A percentile compares a stretch with the other conserved stretches of the same genome.
phyloP scores from a whole-genome alignment of 345 rosid genomes.

The Fremontodendron californicum region DNA sequence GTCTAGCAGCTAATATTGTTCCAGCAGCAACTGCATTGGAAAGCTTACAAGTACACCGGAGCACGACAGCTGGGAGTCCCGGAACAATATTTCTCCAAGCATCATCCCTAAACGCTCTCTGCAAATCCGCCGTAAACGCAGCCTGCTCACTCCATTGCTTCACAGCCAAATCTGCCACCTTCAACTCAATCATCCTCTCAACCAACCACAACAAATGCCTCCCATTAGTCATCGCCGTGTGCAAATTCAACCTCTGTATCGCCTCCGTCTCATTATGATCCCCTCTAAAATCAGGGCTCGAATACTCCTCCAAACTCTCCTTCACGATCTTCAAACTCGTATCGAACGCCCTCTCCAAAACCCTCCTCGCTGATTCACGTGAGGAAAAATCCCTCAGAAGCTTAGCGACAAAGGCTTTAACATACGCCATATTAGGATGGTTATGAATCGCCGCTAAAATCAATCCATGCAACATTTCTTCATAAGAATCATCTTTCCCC shows the following conservation, averaged over 20 bases:
- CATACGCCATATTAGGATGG: constrained; percentile 49
- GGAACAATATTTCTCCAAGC: constrained; percentile 65
- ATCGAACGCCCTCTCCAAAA: constrained; percentile 50
- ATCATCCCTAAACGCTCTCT: constrained; percentile 55
- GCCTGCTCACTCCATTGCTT: constrained; percentile 69
- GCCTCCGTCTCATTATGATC: constrained; percentile 72
- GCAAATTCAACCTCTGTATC: constrained; percentile 60
- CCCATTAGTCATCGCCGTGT: constrained; percentile 54
- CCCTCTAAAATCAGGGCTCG: constrained; percentile 64
- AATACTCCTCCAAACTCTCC: constrained; percentile 62
- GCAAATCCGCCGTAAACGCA: constrained; percentile 54
- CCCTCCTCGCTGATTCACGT: constrained; percentile 48
- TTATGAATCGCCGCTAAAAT: constrained; percentile 43
- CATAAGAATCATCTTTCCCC: constrained; percentile 34
- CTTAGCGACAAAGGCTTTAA: constrained; percentile 61
- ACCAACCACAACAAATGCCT: constrained; percentile 60
- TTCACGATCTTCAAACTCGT: constrained; percentile 50
- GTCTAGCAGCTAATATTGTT: constrained; percentile 50
- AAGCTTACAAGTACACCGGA: constrained; percentile 54
- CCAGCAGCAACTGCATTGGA: constrained; percentile 59
- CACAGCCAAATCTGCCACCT: constrained; percentile 57
- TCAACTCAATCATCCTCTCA: constrained; percentile 75
- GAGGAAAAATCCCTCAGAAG: constrained; percentile 53
- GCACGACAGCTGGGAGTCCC: constrained; percentile 50
- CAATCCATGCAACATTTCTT: constrained; percentile 60